Evolutionary conservation across 1,284 basidiomycete genomes (phyloP).

Genomic region (Phellopilus nigrolimitatus): DNA sequence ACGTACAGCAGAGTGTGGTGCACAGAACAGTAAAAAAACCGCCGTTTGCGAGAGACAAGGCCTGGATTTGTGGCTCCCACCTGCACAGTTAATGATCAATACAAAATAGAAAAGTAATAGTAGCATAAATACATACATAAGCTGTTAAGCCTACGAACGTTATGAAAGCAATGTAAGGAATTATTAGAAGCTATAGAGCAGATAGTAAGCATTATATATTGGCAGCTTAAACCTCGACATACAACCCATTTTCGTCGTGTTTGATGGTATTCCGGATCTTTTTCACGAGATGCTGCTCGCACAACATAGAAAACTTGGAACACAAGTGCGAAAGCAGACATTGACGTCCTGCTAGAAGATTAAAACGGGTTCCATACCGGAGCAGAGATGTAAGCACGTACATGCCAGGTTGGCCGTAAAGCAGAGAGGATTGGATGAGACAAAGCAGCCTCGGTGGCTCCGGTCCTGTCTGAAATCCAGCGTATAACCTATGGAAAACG

Average conservation of each 20-base stretch:
- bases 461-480: constrained; percentile 37
- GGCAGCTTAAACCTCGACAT: neutral
- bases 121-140: constrained; percentile 26
- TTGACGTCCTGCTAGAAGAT: constrained; percentile 32
- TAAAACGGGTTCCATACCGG: neutral
- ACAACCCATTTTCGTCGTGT: constrained; percentile 33
- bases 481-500: constrained; percentile 34
- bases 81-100: constrained; percentile 25
- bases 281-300: constrained; percentile 25
- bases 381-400: constrained; percentile 25
- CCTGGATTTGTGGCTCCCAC: constrained; percentile 35
- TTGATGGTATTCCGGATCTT: constrained; percentile 30
- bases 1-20: constrained; percentile 35
- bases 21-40: constrained; percentile 49
- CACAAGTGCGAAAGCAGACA: constrained; percentile 39
- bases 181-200: constrained; percentile 34
- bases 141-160: constrained; percentile 36
- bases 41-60: constrained; percentile 38
- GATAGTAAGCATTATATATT: neutral
- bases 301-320: constrained; percentile 44
- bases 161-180: constrained; percentile 39
- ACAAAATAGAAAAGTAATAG: neutral
- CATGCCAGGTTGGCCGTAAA: constrained; percentile 47
- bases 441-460: constrained; percentile 41
- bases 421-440: constrained; percentile 41